Evolutionary conservation across 805 yeast genomes (phyloP), one percentile per base, ranked within the genome.

Genomic region (Starmera amethionina): DNA sequence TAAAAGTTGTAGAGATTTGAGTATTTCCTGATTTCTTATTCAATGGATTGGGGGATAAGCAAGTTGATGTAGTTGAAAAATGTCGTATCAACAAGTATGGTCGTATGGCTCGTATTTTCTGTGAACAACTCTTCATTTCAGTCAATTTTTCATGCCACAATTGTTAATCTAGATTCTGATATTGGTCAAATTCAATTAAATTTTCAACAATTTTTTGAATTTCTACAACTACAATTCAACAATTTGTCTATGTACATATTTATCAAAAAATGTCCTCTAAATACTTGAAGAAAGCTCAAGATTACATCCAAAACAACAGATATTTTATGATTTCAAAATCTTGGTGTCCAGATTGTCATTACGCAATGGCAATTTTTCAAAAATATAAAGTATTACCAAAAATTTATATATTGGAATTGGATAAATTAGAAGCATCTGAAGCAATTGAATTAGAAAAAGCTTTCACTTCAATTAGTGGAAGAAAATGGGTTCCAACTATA

Each of bases 291-390:
- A 56, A 56, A 40, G 86, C 81, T 3, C 59, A 66, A 39, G 59
- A 68, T 25, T 59, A 77, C 40, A 66, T 81, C 41, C 39, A 54
- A 9, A 49, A 62, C 4, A 61, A 79, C 58, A 64, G 64, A 37
- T 75, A 59, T 48, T 65, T 82, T 43, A 72, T 79, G 70, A 54
- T 82, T 11, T 74, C 83, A 33, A 82, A 82, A 48, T 68, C 80
- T 15, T 82, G 88, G 88, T 82, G 93, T 58, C 84, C 86, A 4
- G 89, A 82, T 50, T 82, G 89, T 50, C 76, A 72, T 38, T 82
- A 79, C 54, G 74, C 82, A 4, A 67, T 72, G 43, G 60, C 62
- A 25, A 58, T 80, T 18, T 79, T 77, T 70, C 65, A 70, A 38
- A 69, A 73, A 40, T 73, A 67, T 50, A 66, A 69, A 8, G 77